Evolutionary conservation across 164 flowering plant genomes (phyloP), one percentile per base, ranked within the genome.

Genomic region (Vitis rotundifolia): DNA sequence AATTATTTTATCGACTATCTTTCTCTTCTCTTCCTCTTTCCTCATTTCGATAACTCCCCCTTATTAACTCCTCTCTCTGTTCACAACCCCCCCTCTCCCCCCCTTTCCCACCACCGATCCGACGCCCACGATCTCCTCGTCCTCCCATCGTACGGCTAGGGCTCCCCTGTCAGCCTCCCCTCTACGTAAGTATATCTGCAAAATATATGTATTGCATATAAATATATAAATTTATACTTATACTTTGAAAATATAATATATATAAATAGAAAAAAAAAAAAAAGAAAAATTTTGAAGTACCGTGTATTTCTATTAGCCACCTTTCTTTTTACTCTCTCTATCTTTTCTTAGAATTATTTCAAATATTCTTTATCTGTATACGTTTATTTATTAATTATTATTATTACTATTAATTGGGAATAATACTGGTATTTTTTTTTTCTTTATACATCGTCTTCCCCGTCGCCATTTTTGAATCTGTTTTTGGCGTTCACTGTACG

Each of bases 111-210:
- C 54, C 31, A 31, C 57, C 61, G 64, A 62, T 70, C 78, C 49
- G 73, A 75, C 81, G 81, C 78, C 70, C 26, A 19, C 55, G 77
- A 77, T 73, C 84, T 71, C 72, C 79, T 73, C 62, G 54, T 59
- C 68, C 57, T 48, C 61, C 54, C 60, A 70, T 81, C 78, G 64
- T 68, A 67, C 80, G 77, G 77, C 60, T 29, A 73, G 71, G 74
- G 63, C 64, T 67, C 16, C 16, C 65, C 19, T 71, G 76, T 56
- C 79, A 58, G 69, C 77, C 11, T 61, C 72, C 50, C 59, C 44
- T 51, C 68, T 56, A 78, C 83, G 87, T 80, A 78, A 73, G 77
- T 71, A 18, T 31, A 47, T 4, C 61, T 37, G 26, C 26, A 22
- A 22, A 22, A 22, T 22, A 22, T 22, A 22, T 22, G 6, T 37